phyloP scores from a whole-genome alignment of 2,329 filamentous ascomycete genomes.

The Claviceps lovelessii region DNA sequence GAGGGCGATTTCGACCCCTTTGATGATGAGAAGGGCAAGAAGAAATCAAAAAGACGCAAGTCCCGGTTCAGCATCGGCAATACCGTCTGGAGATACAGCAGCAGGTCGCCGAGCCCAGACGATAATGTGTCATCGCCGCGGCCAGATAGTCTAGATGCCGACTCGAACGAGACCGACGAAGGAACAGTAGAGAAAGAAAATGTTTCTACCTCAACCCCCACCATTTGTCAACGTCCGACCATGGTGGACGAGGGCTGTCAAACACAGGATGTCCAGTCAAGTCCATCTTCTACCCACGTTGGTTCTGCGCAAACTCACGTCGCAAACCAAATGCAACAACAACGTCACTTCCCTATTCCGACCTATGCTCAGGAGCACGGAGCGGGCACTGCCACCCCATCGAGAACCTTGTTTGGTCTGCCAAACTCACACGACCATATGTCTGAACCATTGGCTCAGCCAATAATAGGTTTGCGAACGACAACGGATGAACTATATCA shows the following conservation, averaged over 20 bases:
- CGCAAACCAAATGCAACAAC: not conserved
- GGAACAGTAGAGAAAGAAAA: not conserved
- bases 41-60: slow-evolving; percentile 40
- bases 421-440: not conserved
- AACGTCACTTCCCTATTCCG: not conserved
- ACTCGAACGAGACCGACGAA: slow-evolving; percentile 6
- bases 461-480: not conserved
- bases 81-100: slow-evolving; percentile 59
- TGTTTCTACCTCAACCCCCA: not conserved
- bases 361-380: not conserved
- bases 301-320: slow-evolving; percentile 15
- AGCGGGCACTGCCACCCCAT: slow-evolving; percentile 5
- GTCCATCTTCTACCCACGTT: slow-evolving; percentile 14
- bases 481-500: not conserved
- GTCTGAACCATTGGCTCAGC: not conserved
- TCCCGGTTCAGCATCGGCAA: slow-evolving; percentile 54
- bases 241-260: slow-evolving; percentile 25
- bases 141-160: slow-evolving; percentile 11
- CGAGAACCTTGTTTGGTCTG: slow-evolving; percentile 5
- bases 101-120: slow-evolving; percentile 57
- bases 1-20: slow-evolving; percentile 54
- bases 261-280: slow-evolving; percentile 17
- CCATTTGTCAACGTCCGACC: slow-evolving; percentile 1
- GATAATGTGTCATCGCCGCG: slow-evolving; percentile 20
- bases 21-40: slow-evolving; percentile 39